Conservation (phyloP, 352 stramenopile genomes). For the Globisporangium heterothallicum region DNA sequence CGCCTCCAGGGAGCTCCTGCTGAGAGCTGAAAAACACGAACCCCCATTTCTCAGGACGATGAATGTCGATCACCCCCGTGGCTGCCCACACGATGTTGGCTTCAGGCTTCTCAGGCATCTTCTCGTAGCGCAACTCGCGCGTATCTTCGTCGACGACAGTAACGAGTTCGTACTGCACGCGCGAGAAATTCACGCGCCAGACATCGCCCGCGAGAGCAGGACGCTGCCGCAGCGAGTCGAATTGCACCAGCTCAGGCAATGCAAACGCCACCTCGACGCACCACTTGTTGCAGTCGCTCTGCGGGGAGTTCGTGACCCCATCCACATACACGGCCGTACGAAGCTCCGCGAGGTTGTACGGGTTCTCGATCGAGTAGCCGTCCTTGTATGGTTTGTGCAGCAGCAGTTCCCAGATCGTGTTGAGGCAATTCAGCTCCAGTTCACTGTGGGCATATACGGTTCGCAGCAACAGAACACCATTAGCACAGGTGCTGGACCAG, state of each 20-base stretch:
- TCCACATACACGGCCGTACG: constrained; percentile 56
- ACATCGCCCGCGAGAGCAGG: constrained; percentile 33
- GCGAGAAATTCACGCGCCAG: constrained; percentile 88
- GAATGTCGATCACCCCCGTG: constrained; percentile 71
- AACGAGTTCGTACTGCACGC: constrained; percentile 77
- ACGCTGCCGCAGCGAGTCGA: constrained; percentile 37
- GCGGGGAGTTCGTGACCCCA: constrained; percentile 67
- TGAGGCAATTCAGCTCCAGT: constrained; percentile 89
- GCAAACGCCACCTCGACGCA: constrained; percentile 78
- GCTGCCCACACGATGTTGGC: constrained; percentile 75
- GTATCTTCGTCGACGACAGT: constrained; percentile 41
- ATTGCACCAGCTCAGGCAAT: constrained; percentile 59
- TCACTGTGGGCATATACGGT: constrained; percentile 39
- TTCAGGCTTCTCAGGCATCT: constrained; percentile 40
- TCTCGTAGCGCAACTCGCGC: constrained; percentile 41
- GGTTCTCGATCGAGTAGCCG: constrained; percentile 73
- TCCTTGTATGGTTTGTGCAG: constrained; percentile 87
- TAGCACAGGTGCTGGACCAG: not conserved
- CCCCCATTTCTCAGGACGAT: constrained; percentile 67
- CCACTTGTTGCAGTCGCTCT: constrained; percentile 62
- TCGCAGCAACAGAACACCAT: not conserved
- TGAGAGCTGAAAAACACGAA: constrained; percentile 58
- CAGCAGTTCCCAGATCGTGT: constrained; percentile 89
- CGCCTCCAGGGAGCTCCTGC: constrained; percentile 30
- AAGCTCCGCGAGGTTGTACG: constrained; percentile 50